Evolutionary conservation across 2,329 filamentous ascomycete species (phyloP), one percentile per base, ranked within the genome.

Genomic region (Geosmithia morbida): DNA sequence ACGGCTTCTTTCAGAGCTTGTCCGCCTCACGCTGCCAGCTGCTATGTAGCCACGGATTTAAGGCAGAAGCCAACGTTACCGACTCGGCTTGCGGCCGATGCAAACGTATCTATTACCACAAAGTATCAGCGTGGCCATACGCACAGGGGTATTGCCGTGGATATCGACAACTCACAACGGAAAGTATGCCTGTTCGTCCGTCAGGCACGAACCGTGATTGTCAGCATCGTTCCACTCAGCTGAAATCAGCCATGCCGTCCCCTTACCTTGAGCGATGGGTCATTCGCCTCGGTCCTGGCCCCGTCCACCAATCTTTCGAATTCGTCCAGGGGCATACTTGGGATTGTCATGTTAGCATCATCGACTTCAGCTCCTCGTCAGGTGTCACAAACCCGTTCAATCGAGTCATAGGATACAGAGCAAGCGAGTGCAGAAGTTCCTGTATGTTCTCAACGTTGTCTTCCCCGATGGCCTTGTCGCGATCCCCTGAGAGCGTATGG

Each of bases 301-400:
- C 76, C 69, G 41, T 72, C 70, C 44, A 80, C 66, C 39, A 81
- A 61, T 33, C 73, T 59, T 48, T 80, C 70, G 40, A 79, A 75
- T 46, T 80, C 72, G n/a, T 70, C 67, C 20, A 72, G 62, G 1
- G 72, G 57, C 73, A 80, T 79, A 17, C 77, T 79, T 51, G 37
- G 5, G 17, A 30, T 19, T 11, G 13, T 13, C 18, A 20, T 37
- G 26, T 18, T 48, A 41, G 49, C 45, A 52, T 52, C 30, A 42
- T 19, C 47, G 17, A 18, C 6, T 46, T 18, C 43, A 26, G 41
- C 16, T 22, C 10, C 29, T 20, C n/a, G 10, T 18, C 20, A 19
- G 17, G 51, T 39, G 10, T 39, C 33, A 50, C 70, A 51, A 60
- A 76, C 72, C 64, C 63, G 19, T 70, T 64, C 48, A 66, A 57